A percentile compares a stretch with the other conserved stretches of the same genome.
phyloP scores from a whole-genome alignment of 192 early-diverging fungal species.

The Phycomyces blakesleeanus region DNA sequence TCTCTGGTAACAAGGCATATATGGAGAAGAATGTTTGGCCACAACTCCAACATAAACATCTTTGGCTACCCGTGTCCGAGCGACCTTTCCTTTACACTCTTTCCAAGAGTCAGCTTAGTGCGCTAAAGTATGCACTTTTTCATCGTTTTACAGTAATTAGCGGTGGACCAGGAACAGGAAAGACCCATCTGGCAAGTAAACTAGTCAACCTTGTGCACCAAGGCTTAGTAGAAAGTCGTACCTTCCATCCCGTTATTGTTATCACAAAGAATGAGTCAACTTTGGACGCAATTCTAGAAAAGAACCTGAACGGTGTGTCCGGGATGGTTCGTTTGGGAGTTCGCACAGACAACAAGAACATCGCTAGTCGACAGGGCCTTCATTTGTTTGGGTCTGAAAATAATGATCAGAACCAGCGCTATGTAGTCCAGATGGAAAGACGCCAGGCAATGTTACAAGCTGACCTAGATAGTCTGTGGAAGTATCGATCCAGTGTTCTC shows the following conservation, averaged over 20 bases:
- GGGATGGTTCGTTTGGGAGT: slow-evolving; percentile 27
- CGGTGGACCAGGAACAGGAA: slow-evolving; percentile 28
- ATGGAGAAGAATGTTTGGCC: slow-evolving; percentile 15
- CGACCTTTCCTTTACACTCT: slow-evolving; percentile 14
- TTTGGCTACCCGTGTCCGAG: neutral
- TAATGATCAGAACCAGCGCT: neutral
- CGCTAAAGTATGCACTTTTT: slow-evolving; percentile 20
- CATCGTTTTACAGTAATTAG: slow-evolving; percentile 27
- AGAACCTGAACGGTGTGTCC: slow-evolving; percentile 3
- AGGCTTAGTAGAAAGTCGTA: slow-evolving; percentile 13
- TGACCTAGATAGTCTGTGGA: slow-evolving; percentile 7
- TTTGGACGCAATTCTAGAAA: slow-evolving; percentile 16
- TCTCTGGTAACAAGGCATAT: slow-evolving; percentile 1
- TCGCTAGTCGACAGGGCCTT: slow-evolving; percentile 2
- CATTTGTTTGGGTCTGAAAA: neutral
- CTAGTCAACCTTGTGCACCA: slow-evolving; percentile 18
- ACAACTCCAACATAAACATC: neutral
- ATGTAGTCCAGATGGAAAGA: neutral
- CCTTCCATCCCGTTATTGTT: slow-evolving; percentile 23
- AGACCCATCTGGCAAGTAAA: slow-evolving; percentile 26
- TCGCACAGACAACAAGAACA: neutral
- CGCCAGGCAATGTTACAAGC: neutral
- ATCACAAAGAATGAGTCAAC: slow-evolving; percentile 15
- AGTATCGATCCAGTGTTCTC: neutral
- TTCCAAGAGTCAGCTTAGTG: slow-evolving; percentile 22